These are phyloP conservation scores for Graphilbum sp. DNA, from an alignment of 2,329 filamentous ascomycete species.

Conservation along the genomic window DNA sequence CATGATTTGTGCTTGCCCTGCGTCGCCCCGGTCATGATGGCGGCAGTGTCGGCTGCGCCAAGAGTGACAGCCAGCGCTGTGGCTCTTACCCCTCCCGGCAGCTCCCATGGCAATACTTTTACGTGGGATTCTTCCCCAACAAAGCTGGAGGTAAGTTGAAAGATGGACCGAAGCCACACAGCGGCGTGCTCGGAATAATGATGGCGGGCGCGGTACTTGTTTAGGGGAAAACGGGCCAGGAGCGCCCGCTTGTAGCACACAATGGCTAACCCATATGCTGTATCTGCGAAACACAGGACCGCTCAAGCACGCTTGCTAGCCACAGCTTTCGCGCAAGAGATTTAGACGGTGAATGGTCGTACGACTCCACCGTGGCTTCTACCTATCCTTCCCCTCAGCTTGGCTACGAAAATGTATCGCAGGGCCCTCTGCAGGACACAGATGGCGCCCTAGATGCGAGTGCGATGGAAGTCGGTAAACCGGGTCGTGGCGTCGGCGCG, in stretches of 20 bases:
- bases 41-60: slow-evolving; percentile 33
- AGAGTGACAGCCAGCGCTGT: slow-evolving; percentile 18
- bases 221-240: too few species aligned
- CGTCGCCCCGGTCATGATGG: slow-evolving; percentile 22
- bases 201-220: too few species aligned
- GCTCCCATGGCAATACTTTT: slow-evolving; percentile 29
- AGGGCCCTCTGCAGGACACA: slow-evolving; percentile 21
- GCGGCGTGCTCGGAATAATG: too few species aligned
- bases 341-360: neutral
- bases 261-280: too few species aligned
- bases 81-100: slow-evolving; percentile 31
- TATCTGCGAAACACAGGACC: neutral
- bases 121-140: slow-evolving; percentile 10
- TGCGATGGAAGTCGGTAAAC: slow-evolving; percentile 13
- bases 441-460: slow-evolving; percentile 25
- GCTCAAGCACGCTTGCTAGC: neutral
- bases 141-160: slow-evolving; percentile 9
- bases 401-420: slow-evolving; percentile 15
- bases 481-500: neutral
- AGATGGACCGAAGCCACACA: too few species aligned
- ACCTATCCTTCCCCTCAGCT: neutral
- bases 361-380: neutral
- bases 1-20: slow-evolving; percentile 1
- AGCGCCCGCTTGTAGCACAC: too few species aligned
- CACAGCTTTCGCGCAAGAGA: neutral